These are phyloP conservation scores for Colletotrichum liaoningense DNA, from an alignment of 2,329 filamentous ascomycete species.

Conservation along the genomic window DNA sequence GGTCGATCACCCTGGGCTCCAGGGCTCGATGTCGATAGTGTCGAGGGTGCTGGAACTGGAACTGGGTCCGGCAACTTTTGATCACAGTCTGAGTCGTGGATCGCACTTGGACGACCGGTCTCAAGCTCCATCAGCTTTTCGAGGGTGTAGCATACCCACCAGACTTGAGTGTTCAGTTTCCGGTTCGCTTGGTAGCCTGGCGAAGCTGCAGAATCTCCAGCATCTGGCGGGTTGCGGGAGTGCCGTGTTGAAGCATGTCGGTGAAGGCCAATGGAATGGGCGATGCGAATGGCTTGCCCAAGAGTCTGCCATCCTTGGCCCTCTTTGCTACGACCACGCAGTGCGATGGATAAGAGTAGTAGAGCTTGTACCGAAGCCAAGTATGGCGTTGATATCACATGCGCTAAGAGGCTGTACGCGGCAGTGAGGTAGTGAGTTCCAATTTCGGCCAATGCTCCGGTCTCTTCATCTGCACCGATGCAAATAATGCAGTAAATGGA, in stretches of 20 bases:
- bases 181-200: constrained; percentile 42
- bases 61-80: constrained; percentile 11
- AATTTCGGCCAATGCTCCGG: constrained; percentile 20
- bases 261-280: constrained; percentile 42
- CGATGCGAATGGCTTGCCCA: constrained; percentile 40
- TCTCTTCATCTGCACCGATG: constrained; percentile 38
- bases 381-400: constrained; percentile 38
- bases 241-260: constrained; percentile 21
- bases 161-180: constrained; percentile 60
- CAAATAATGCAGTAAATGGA: constrained; percentile 36
- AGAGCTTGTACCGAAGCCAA: constrained; percentile 39
- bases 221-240: not conserved
- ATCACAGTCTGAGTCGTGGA: constrained; percentile 37
- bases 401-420: constrained; percentile 37
- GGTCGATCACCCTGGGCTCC: not conserved
- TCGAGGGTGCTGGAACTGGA: not conserved
- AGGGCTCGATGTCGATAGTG: not conserved
- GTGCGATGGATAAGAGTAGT: constrained; percentile 34
- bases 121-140: constrained; percentile 48
- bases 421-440: constrained; percentile 34
- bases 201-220: constrained; percentile 1
- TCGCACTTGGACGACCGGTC: constrained; percentile 38
- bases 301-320: constrained; percentile 41
- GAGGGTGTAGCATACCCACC: constrained; percentile 65
- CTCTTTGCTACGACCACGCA: constrained; percentile 38